phyloP scores from a whole-genome alignment of 169 alveolate genomes.

The Besnoitia besnoiti region DNA sequence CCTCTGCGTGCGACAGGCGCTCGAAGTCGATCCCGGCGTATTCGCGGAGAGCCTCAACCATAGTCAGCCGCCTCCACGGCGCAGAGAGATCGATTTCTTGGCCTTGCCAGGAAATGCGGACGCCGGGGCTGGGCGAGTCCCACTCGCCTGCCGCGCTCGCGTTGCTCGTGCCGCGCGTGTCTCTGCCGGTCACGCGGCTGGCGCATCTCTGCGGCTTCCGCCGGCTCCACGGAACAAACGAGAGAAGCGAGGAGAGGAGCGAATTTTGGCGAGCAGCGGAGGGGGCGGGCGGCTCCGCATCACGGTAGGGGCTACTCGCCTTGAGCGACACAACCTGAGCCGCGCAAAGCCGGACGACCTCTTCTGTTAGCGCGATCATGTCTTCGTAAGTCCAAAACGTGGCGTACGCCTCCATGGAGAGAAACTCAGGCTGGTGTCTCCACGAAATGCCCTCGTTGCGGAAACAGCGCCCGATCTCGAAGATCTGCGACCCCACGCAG shows the following conservation, averaged over 20 bases:
- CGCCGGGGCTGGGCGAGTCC: not conserved
- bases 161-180: conserved; percentile 53
- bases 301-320: not conserved
- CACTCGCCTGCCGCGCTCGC: conserved; percentile 50
- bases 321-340: conserved; percentile 63
- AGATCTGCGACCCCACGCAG: conserved; percentile 89
- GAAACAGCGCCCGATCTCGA: conserved; percentile 97
- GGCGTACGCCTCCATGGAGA: conserved; percentile 95
- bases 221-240: not conserved
- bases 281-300: not conserved
- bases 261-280: not conserved
- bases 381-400: conserved; percentile 94
- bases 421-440: conserved; percentile 98
- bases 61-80: conserved; percentile 9
- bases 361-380: conserved; percentile 93
- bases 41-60: not conserved
- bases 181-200: conserved; percentile 53
- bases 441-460: conserved; percentile 97
- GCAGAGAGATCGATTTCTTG: not conserved
- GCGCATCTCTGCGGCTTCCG: not conserved
- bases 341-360: conserved; percentile 86
- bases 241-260: not conserved
- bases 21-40: conserved; percentile 49
- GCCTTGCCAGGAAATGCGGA: not conserved
- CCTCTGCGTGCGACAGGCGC: conserved; percentile 13